Evolutionary conservation across 768 basidiomycete genomes (phyloP).

Genomic region (Boletus vermiculosoides): DNA sequence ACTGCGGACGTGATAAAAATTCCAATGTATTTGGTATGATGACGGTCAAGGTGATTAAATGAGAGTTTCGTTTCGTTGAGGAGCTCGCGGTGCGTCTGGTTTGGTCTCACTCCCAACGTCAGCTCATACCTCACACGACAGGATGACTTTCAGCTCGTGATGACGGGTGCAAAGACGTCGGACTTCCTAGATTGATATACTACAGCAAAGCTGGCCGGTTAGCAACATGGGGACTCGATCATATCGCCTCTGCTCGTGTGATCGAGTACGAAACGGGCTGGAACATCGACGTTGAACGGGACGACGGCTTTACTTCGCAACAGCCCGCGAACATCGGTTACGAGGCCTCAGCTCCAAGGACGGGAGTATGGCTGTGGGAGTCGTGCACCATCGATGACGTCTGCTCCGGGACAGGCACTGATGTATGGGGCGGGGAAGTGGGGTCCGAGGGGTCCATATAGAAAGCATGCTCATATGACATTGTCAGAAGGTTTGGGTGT

Average conservation of each 20-base stretch:
- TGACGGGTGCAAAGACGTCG: conserved; percentile 69
- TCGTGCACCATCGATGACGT: conserved; percentile 44
- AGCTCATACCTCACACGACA: no score
- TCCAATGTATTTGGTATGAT: no score
- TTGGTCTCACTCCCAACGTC: no score
- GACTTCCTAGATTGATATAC: conserved; percentile 76
- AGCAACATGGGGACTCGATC: conserved; percentile 68
- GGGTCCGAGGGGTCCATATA: conserved; percentile 52
- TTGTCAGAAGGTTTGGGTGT: conserved; percentile 54
- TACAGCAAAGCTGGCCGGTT: conserved; percentile 70
- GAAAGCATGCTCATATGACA: conserved; percentile 43
- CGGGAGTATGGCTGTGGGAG: conserved; percentile 31
- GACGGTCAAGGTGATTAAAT: no score
- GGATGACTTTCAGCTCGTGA: conserved; percentile 66
- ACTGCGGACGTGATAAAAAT: no score
- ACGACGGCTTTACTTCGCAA: conserved; percentile 21
- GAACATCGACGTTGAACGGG: conserved; percentile 76
- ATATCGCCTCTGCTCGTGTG: conserved; percentile 57
- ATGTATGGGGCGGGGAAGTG: conserved; percentile 30
- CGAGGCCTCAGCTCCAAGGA: conserved; percentile 28
- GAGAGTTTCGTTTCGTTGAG: no score
- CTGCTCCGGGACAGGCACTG: conserved; percentile 25
- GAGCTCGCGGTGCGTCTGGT: no score
- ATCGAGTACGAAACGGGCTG: conserved; percentile 82
- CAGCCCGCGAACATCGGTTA: no score